Evolutionary conservation across 2,329 filamentous ascomycete species (phyloP), one percentile per base, ranked within the genome.

Genomic region (Decorospora gaudefroyi): DNA sequence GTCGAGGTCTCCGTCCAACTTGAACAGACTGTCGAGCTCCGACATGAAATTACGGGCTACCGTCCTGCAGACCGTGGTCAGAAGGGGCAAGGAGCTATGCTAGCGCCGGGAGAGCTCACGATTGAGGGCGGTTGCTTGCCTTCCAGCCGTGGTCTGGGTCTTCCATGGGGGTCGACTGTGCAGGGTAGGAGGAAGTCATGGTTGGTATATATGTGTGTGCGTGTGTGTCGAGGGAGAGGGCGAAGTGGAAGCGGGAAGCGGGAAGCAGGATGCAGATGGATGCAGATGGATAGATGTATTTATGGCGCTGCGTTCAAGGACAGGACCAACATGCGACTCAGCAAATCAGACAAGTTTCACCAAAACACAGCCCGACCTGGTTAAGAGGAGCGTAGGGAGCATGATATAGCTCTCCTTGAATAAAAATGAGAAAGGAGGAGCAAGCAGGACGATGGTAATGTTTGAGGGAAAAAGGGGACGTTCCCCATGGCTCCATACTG

Each of bases 11-110:
- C 84, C 86, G 59, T 93, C 88, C 65, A 96, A 85, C 64, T 87
- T 86, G 76, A 96, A 96, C 59, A 95, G 86, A 68, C 90, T 86
- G 76, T 92, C 87, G 49, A 96, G 78, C 69, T 92, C 88, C 30
- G 84, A 78, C 47, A 90, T 92, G 74, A 96, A 96, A 67, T 87
- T 89, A 61, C 84, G 86, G 40, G 90, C 91, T 72, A 96, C 84
- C 49, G 88, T 93, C 53, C 91, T 96, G 72, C 32, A 44, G 57
- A 65, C 42, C 68, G 39, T 15, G 34, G 59, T 67, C 49, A 68
- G 65, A 48, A 44, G 30, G 29, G 15, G 45, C 31, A 35, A 48
- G 55, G 49, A 48, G 50, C 40, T 47, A 55, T 51, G 49, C 47
- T 55, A 59, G 53, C 55, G 51, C 46, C 47, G 53, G 57, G 51